Evolutionary conservation across 2,329 filamentous ascomycete genomes (phyloP).

Genomic region (Sclerotinia subarctica): DNA sequence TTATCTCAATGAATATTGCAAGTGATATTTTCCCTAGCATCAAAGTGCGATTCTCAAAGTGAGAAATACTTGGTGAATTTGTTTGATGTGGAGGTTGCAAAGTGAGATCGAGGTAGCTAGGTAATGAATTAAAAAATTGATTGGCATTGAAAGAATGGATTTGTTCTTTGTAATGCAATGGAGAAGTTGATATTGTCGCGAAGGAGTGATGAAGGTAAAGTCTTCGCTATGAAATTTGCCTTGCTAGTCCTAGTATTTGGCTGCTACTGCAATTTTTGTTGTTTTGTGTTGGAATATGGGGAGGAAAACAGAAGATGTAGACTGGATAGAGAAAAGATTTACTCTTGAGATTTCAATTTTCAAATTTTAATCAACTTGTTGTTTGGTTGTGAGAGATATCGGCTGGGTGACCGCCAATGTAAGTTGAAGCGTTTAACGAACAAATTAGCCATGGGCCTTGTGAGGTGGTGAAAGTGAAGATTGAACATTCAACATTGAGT

Average conservation of each 20-base stretch:
- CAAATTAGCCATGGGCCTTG: not conserved
- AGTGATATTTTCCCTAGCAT: not conserved
- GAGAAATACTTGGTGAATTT: not conserved
- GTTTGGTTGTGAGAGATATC: not conserved
- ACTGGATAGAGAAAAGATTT: not conserved
- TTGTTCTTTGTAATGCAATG: not conserved
- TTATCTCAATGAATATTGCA: slow-evolving; percentile 6
- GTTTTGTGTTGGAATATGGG: not conserved
- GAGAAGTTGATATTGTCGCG: not conserved
- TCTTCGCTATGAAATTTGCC: not conserved
- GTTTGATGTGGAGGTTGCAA: not conserved
- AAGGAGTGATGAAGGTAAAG: not conserved
- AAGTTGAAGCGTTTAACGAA: not conserved
- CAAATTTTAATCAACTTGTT: not conserved
- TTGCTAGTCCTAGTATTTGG: not conserved
- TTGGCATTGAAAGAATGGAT: not conserved
- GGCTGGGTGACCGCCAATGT: not conserved
- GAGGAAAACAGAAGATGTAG: not conserved
- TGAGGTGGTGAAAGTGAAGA: not conserved
- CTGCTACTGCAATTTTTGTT: not conserved
- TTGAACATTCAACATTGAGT: not conserved
- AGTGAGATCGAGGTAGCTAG: not conserved
- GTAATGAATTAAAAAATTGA: not conserved
- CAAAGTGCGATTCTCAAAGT: not conserved
- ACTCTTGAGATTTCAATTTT: not conserved